phyloP scores from a whole-genome alignment of 331 rosid genomes.

The Malus hybrid region DNA sequence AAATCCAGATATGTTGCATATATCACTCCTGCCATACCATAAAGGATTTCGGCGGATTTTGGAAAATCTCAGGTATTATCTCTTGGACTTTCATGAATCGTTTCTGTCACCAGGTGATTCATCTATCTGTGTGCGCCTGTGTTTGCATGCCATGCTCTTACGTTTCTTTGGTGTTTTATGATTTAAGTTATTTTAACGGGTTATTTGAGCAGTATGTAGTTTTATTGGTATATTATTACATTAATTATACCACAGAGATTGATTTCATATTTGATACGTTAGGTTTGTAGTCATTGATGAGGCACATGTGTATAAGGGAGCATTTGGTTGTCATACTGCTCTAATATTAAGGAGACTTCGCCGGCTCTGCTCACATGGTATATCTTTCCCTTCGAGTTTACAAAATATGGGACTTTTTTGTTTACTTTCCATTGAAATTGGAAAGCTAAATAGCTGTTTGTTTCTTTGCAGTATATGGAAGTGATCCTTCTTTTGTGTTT shows the following conservation, averaged over 20 bases:
- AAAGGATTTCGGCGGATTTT: conserved; percentile 63
- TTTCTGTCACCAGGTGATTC: background rate
- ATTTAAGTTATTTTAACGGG: background rate
- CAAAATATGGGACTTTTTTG: background rate
- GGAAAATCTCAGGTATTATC: conserved; percentile 63
- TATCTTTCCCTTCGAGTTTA: conserved; percentile 1
- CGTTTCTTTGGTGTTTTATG: background rate
- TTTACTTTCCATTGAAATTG: conserved; percentile 4
- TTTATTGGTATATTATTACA: background rate
- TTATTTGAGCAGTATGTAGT: conserved; percentile 7
- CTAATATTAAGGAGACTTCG: conserved; percentile 70
- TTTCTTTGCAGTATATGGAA: conserved; percentile 80
- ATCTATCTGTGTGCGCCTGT: background rate
- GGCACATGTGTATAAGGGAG: conserved; percentile 91
- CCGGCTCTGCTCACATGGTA: conserved; percentile 84
- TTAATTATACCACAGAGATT: background rate
- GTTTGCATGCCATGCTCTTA: background rate
- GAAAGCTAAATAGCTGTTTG: background rate
- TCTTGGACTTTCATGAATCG: conserved; percentile 3
- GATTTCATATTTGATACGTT: conserved; percentile 16
- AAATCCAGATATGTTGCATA: conserved; percentile 95
- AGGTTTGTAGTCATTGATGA: conserved; percentile 90
- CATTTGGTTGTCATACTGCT: conserved; percentile 95
- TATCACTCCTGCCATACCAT: conserved; percentile 85
- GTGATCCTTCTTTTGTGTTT: conserved; percentile 81